Evolutionary conservation across 2,329 filamentous ascomycete genomes (phyloP), one percentile per base, ranked within the genome.

Genomic region (Zymoseptoria brevis): DNA sequence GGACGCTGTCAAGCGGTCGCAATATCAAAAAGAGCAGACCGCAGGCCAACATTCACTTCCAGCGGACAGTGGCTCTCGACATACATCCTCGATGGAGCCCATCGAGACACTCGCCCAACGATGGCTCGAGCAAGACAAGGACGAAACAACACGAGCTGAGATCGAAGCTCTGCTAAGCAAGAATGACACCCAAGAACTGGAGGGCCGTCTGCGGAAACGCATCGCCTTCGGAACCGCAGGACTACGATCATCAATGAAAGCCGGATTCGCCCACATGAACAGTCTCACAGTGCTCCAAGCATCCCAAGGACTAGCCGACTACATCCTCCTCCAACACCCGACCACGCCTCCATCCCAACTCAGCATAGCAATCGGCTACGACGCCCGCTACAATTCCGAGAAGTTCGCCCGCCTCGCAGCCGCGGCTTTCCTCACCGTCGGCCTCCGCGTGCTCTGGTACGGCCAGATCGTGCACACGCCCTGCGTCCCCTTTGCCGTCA

Each of bases 211-310:
- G 21, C 72, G 76, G 3, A 76, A 77, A 24, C 79, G 82, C 24
- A 85, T 86, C 60, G 78, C 82, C 51, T 86, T 86, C 64, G 83
- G 83, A 22, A 86, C 83, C 5, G 82, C 83, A 48, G 84, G 84
- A 50, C 75, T 87, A 8, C 78, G 84, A 52, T 83, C 82, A n/a
- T 78, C 79, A 45, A 87, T 87, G 84, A 80, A 83, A 65, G 84
- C 83, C 51, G 84, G 84, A 4, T 87, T 86, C 69, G 78, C 83
- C 3, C 68, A 73, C 56, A 74, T 75, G 71, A 75, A 75, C 60
- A 61, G 63, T 8, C 60, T 73, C 53, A 75, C 72, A 0, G 72
- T 74, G 8, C 68, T 75, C 0, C 71, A 86, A 72, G 82, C 84
- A 49, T 85, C 84, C 0, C 83, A 86, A 70, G 84, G 84, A n/a